Evolutionary conservation across 2,329 filamentous ascomycete genomes (phyloP).

Genomic region (Cytospora paraplurivora): DNA sequence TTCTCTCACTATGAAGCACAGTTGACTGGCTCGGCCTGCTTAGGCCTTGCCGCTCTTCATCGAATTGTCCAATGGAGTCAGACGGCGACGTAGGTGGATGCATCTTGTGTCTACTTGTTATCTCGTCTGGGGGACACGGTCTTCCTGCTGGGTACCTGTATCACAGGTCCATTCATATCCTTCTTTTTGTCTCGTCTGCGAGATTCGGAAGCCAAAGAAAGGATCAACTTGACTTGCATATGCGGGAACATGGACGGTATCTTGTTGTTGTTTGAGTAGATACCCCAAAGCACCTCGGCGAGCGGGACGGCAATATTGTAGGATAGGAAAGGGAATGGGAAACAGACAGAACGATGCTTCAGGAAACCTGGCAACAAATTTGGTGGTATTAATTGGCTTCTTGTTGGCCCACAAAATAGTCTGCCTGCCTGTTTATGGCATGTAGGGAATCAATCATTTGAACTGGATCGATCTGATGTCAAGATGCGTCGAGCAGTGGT

Average conservation of each 20-base stretch:
- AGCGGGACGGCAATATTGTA: not conserved
- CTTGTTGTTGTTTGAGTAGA: slow-evolving; percentile 15
- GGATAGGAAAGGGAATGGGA: not conserved
- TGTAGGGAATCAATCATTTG: no score
- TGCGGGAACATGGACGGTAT: not conserved
- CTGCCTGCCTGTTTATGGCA: no score
- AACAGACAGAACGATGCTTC: not conserved
- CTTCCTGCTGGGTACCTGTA: not conserved
- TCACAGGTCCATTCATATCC: not conserved
- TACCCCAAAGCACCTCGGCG: slow-evolving; percentile 1
- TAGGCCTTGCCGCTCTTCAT: not conserved
- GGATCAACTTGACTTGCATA: not conserved
- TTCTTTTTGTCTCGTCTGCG: not conserved
- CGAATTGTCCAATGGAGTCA: not conserved
- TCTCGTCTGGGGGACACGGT: not conserved
- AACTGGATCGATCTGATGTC: no score
- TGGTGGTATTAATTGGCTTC: no score
- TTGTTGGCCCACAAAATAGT: no score
- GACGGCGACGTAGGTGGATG: not conserved
- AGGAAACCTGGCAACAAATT: no score
- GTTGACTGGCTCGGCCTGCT: not conserved
- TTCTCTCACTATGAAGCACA: not conserved
- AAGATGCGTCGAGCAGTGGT: no score
- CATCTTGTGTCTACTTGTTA: not conserved
- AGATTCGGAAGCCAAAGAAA: not conserved